Percentiles rank a stretch among this genome's conserved stretches.
phyloP scores from a whole-genome alignment of 352 stramenopile species.

The Hyaloperonospora arabidopsidis region DNA sequence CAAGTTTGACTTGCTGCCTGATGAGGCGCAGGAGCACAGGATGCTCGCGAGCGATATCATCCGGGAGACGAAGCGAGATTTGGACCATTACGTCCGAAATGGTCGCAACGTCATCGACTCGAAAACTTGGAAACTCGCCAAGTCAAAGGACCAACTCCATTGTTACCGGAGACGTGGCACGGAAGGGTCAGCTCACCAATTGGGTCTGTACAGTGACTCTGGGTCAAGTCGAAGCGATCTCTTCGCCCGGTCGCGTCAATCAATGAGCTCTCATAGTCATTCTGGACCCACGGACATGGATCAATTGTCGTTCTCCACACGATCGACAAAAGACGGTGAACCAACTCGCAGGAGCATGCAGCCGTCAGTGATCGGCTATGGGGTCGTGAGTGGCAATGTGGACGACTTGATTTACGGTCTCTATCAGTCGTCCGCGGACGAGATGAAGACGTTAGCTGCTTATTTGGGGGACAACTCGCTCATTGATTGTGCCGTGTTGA shows the following conservation, averaged over 20 bases:
- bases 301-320: constrained; percentile 18
- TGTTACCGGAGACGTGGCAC: constrained; percentile 44
- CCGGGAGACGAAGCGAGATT: constrained; percentile 48
- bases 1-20: constrained; percentile 55
- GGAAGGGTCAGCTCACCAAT: constrained; percentile 22
- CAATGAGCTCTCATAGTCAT: constrained; percentile 23
- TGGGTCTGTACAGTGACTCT: constrained; percentile 31
- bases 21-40: constrained; percentile 47
- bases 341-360: constrained; percentile 39
- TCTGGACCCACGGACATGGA: constrained; percentile 19
- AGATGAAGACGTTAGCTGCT: constrained; percentile 51
- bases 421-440: constrained; percentile 41
- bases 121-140: constrained; percentile 58
- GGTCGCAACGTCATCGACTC: constrained; percentile 49
- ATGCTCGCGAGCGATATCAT: constrained; percentile 56
- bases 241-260: constrained; percentile 21
- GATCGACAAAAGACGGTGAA: constrained; percentile 30
- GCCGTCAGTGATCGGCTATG: constrained; percentile 43
- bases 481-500: constrained; percentile 55
- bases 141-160: constrained; percentile 59
- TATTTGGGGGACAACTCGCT: constrained; percentile 47
- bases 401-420: constrained; percentile 49
- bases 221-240: constrained; percentile 14
- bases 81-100: constrained; percentile 48
- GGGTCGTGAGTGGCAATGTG: constrained; percentile 36